Conservation (phyloP, 2,329 filamentous ascomycete genomes). For the Trichoderma harzianum region DNA sequence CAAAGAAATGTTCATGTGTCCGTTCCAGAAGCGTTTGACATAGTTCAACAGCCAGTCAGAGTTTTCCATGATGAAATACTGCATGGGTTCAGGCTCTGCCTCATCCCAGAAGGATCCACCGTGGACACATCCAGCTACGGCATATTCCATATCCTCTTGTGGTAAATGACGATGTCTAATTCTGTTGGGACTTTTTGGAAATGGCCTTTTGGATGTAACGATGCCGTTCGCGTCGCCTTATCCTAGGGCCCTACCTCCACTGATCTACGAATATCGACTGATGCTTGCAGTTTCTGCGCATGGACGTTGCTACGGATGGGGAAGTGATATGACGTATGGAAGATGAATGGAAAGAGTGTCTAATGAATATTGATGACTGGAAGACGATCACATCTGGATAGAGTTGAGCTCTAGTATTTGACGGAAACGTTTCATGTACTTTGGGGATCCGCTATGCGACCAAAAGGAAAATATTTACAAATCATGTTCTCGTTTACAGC, state of each 20-base stretch:
- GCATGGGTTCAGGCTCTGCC: too few species aligned
- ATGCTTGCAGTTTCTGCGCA: neutral
- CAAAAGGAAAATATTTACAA: slow-evolving; percentile 17
- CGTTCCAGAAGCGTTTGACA: too few species aligned
- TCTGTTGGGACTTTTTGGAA: neutral
- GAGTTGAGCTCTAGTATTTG: neutral
- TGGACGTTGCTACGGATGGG: neutral
- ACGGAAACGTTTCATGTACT: slow-evolving; percentile 9
- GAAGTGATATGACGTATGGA: slow-evolving; percentile 8
- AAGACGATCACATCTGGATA: neutral
- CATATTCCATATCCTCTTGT: slow-evolving; percentile 21
- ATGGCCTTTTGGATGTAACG: neutral
- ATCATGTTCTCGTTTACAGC: slow-evolving; percentile 40
- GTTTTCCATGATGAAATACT: too few species aligned
- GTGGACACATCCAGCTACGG: neutral
- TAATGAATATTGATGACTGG: neutral
- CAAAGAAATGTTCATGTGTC: too few species aligned
- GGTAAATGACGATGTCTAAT: slow-evolving; percentile 21
- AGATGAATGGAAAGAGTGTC: neutral
- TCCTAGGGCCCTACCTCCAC: neutral
- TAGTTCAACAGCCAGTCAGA: too few species aligned
- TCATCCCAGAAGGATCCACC: neutral
- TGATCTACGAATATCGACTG: slow-evolving; percentile 7
- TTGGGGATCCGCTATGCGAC: slow-evolving; percentile 10
- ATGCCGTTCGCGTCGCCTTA: neutral